Base-by-base conservation (phyloP, 2,329 filamentous ascomycete genomes). In the Alternaria sp. region DNA sequence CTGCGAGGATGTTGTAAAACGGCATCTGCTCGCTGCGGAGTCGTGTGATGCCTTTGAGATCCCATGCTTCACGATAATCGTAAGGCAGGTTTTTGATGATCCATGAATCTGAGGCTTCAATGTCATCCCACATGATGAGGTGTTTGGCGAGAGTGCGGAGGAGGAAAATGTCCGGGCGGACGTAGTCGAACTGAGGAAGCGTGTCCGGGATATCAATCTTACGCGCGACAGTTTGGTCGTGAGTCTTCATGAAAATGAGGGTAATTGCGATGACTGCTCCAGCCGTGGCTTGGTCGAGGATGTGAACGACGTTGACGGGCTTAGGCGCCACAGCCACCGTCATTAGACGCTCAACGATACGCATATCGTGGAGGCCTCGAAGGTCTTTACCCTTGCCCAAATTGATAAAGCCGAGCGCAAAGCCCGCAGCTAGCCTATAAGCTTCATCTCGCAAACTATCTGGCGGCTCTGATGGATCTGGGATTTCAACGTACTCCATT, bases 221-320 rank as follows among this genome's bases (percentile, higher is more conserved):
- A 55, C 89, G 87, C 3, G 95, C 95, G 21, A 99, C 86, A 14
- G 91, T 88, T 58, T 87, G 85, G 72, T 99, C 92, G 63, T 96
- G 92, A 0, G 94, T 95, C 78, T 98, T 98, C 92, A 99, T 95
- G 77, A 94, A 99, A 31, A 99, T 94, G 53, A 99, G 84, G 2
- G 93, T 87, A 58, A 97, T 84, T 0, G 95, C 94, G 69, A 98
- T 86, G 7, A 96, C 92, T 1, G 95, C 94, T n/a, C 91, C 95
- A 2, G 96, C 91, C 9, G 92, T 95, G 5, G 94, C 93, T 68
- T 94, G 90, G 74, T 99, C 96, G 3, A 98, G 84, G 9, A 98
- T 88, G 70, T 99, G 94, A 24, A 97, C 93, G 36, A 96, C 84
- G 68, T 96, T 90, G 11, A 98, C 92, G 60, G 93, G 92, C 78